Percentiles rank a stretch among this genome's conserved stretches.
Evolutionary conservation across 306 rosid species (phyloP).

Genomic region (Pyrus betulifolia): DNA sequence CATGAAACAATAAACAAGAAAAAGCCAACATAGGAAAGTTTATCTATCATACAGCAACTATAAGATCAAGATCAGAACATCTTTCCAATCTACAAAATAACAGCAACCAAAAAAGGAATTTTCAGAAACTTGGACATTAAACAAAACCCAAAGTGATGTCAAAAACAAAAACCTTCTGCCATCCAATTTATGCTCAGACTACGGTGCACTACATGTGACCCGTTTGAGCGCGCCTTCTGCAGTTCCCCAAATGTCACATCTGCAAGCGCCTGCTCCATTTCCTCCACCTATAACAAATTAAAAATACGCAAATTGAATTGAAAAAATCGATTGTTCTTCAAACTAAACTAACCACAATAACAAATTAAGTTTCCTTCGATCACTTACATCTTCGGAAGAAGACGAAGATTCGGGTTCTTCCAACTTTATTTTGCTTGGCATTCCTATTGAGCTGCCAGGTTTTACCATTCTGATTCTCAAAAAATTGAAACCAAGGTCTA

Average conservation of each 20-base stretch:
- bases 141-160: too few relatives aligned
- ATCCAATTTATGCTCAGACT: not conserved
- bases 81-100: not conserved
- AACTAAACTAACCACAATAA: not conserved
- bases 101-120: not conserved
- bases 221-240: slow-evolving; percentile 73
- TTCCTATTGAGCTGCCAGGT: not conserved
- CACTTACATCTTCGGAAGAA: slow-evolving; percentile 7
- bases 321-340: not conserved
- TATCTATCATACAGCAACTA: not conserved
- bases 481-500: not conserved
- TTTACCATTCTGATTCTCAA: not conserved
- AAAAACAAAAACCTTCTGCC: too few relatives aligned
- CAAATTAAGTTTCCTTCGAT: not conserved
- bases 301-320: not conserved
- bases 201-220: slow-evolving; percentile 51
- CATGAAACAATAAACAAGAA: not conserved
- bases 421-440: not conserved
- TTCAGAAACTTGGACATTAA: too few relatives aligned
- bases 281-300: slow-evolving; percentile 38
- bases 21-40: not conserved
- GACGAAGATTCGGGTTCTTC: not conserved
- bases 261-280: slow-evolving; percentile 67
- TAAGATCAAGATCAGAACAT: not conserved
- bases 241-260: slow-evolving; percentile 79